A percentile compares a stretch with the other conserved stretches of the same genome.
Conservation (phyloP, 345 rosid genomes). For the Ceriops tagal region DNA sequence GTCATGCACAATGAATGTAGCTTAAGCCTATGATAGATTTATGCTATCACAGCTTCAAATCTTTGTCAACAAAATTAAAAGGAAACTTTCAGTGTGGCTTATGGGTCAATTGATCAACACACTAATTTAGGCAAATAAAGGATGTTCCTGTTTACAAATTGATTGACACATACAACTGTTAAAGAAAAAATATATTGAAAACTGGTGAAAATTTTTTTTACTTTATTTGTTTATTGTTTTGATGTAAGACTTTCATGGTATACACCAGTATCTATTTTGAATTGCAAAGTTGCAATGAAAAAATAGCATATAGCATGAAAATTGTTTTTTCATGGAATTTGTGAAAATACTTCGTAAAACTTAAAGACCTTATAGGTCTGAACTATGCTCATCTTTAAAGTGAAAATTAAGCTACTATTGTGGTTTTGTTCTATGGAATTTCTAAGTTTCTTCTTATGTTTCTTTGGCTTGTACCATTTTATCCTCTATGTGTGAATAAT, state of each 20-base stretch:
- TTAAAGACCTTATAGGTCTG: not conserved
- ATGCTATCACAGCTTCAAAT: too few species aligned
- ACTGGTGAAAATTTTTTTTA: slow-evolving; percentile 48
- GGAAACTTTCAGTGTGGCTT: not conserved
- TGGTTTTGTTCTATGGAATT: too few species aligned
- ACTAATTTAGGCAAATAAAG: slow-evolving; percentile 89
- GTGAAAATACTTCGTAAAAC: not conserved
- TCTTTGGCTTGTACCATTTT: too few species aligned
- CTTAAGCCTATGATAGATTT: too few species aligned
- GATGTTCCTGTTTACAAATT: slow-evolving; percentile 87
- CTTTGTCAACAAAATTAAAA: too few species aligned
- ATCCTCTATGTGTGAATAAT: too few species aligned
- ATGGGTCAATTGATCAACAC: slow-evolving; percentile 35
- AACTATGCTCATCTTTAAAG: too few species aligned
- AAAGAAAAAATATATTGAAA: slow-evolving; percentile 97
- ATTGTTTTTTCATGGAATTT: not conserved
- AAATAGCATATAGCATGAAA: not conserved
- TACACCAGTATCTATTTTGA: not conserved
- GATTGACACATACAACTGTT: slow-evolving; percentile 94
- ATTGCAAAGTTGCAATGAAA: not conserved
- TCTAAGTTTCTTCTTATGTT: too few species aligned
- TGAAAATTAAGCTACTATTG: too few species aligned
- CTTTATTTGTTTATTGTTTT: not conserved
- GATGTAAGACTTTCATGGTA: not conserved
- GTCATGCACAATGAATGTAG: too few species aligned